A percentile compares a stretch with the other conserved stretches of the same genome.
phyloP scores from a whole-genome alignment of 1,284 basidiomycete species.

The Cystobasidium sp. region DNA sequence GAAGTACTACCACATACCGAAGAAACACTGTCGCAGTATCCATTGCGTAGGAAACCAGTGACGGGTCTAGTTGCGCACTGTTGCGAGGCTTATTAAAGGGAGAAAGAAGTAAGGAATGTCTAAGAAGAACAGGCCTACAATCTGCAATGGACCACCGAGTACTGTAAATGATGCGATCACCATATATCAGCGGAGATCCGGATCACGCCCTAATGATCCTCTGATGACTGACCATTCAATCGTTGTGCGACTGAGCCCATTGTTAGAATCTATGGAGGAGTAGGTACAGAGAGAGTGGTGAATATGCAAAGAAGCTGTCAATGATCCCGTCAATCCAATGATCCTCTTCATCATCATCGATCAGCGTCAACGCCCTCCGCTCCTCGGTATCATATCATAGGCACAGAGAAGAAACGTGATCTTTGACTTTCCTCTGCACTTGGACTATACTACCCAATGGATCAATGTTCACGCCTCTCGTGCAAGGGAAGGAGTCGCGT shows the following conservation, averaged over 20 bases:
- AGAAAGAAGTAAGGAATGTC: background rate
- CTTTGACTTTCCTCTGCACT: background rate
- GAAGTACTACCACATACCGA: background rate
- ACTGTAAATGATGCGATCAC: constrained; percentile 11
- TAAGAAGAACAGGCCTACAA: constrained; percentile 3
- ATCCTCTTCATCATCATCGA: too few species aligned
- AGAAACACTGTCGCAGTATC: constrained; percentile 40
- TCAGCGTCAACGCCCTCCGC: too few species aligned
- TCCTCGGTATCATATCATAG: too few species aligned
- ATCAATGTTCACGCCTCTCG: constrained; percentile 42
- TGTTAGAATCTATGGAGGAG: background rate
- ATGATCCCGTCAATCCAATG: too few species aligned
- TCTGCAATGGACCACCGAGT: constrained; percentile 35
- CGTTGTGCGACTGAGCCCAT: constrained; percentile 32
- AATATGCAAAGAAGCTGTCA: background rate
- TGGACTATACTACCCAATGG: constrained; percentile 5
- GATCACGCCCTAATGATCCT: background rate
- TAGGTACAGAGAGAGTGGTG: background rate
- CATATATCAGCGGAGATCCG: background rate
- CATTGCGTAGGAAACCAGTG: constrained; percentile 38
- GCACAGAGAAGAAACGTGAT: constrained; percentile 3
- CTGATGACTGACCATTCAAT: constrained; percentile 20
- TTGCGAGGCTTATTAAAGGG: background rate
- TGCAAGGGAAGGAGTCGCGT: constrained; percentile 38
- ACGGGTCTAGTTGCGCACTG: constrained; percentile 37